phyloP scores from a whole-genome alignment of 164 flowering plant genomes.

The Pachysandra terminalis region DNA sequence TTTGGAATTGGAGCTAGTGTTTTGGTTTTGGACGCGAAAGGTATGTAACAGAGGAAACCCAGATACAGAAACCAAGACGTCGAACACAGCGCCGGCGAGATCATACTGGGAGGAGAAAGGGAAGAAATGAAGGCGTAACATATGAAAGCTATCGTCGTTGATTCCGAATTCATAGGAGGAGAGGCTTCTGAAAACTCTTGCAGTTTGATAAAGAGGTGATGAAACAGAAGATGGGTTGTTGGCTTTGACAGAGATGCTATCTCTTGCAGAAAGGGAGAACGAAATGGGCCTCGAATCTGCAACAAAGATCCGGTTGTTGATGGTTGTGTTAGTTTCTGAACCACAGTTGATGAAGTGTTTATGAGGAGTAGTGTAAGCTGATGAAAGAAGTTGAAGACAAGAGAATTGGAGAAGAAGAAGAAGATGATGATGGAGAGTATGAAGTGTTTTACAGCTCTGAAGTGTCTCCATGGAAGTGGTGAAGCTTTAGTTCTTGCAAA shows the following conservation, averaged over 20 bases:
- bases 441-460: background rate
- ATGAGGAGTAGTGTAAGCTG: slow-evolving; percentile 21
- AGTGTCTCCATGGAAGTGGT: background rate
- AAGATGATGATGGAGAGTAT: background rate
- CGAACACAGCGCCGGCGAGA: slow-evolving; percentile 23
- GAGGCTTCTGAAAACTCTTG: slow-evolving; percentile 24
- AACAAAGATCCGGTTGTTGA: slow-evolving; percentile 18
- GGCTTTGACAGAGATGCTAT: background rate
- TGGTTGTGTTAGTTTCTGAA: slow-evolving; percentile 17
- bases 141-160: slow-evolving; percentile 15
- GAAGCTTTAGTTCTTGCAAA: no score
- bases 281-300: slow-evolving; percentile 23
- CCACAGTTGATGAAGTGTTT: slow-evolving; percentile 58
- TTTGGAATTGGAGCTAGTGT: background rate
- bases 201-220: slow-evolving; percentile 30
- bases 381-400: slow-evolving; percentile 4
- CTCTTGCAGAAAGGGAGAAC: slow-evolving; percentile 8
- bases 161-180: slow-evolving; percentile 26
- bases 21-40: slow-evolving; percentile 13
- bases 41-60: slow-evolving; percentile 14
- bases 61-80: slow-evolving; percentile 16
- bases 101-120: slow-evolving; percentile 22
- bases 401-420: background rate
- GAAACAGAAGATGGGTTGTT: background rate
- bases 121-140: slow-evolving; percentile 51